Conservation (phyloP, 2,329 filamentous ascomycete species). For the Xylaria sp. region DNA sequence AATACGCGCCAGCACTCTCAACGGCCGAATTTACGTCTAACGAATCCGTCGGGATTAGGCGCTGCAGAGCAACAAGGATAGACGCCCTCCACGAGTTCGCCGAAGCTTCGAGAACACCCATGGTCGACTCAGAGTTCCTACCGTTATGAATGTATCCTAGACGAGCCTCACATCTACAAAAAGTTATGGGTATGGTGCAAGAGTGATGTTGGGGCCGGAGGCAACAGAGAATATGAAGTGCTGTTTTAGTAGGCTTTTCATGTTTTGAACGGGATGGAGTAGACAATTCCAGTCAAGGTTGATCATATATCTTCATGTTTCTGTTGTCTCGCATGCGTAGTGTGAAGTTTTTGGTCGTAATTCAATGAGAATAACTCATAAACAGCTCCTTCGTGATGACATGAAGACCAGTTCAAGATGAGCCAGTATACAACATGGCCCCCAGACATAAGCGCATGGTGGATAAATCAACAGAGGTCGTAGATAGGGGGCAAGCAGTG, state of each 20-base stretch:
- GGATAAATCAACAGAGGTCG: neutral
- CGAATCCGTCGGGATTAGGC: constrained; percentile 25
- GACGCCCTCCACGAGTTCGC: constrained; percentile 44
- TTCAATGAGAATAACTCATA: constrained; percentile 1
- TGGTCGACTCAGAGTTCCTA: constrained; percentile 50
- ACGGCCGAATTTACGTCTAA: neutral
- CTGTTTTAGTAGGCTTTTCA: constrained; percentile 57
- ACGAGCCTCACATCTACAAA: constrained; percentile 59
- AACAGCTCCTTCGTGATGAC: neutral
- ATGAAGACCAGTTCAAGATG: neutral
- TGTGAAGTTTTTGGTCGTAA: constrained; percentile 35
- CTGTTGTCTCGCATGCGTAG: constrained; percentile 42
- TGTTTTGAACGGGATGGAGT: constrained; percentile 51
- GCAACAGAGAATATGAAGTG: constrained; percentile 51
- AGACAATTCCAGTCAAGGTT: constrained; percentile 59
- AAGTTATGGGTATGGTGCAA: constrained; percentile 62
- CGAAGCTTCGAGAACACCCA: constrained; percentile 53
- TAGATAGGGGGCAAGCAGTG: neutral
- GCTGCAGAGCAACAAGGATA: constrained; percentile 29
- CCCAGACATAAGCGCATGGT: neutral
- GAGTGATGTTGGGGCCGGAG: constrained; percentile 52
- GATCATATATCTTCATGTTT: constrained; percentile 62
- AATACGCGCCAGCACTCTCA: constrained; percentile 5
- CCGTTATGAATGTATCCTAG: constrained; percentile 54
- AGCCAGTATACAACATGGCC: neutral